A percentile compares a stretch with the other conserved stretches of the same genome.
These are phyloP conservation scores for Citrullus colocynthis DNA, from an alignment of 306 rosid species.

Conservation along the genomic window DNA sequence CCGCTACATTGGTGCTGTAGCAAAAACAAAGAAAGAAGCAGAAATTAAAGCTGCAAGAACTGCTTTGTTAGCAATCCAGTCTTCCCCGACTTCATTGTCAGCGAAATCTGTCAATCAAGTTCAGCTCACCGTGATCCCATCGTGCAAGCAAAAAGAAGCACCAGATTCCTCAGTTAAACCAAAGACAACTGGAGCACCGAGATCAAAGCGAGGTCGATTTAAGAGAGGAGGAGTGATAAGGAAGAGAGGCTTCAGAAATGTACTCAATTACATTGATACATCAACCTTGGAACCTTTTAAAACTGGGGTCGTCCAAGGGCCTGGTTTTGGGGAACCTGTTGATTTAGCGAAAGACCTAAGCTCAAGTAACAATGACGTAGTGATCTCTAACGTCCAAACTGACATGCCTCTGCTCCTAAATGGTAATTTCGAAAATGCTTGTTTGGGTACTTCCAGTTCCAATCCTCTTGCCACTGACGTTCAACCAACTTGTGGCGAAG, in stretches of 20 bases:
- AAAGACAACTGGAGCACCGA: conserved; percentile 26
- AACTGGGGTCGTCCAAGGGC: not conserved
- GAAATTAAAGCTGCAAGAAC: conserved; percentile 98
- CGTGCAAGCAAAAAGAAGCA: conserved; percentile 35
- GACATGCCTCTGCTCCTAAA: not conserved
- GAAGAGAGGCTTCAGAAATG: conserved; percentile 23
- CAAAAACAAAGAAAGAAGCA: conserved; percentile 87
- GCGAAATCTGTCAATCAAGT: conserved; percentile 22
- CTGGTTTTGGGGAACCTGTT: not conserved
- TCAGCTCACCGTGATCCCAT: conserved; percentile 67
- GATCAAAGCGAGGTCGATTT: conserved; percentile 40
- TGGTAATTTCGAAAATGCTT: not conserved
- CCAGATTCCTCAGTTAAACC: conserved; percentile 19
- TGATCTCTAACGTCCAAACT: not conserved
- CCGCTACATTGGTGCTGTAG: conserved; percentile 67
- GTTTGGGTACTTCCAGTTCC: not conserved
- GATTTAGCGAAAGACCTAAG: not conserved
- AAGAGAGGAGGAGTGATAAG: conserved; percentile 29
- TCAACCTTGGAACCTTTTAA: not conserved
- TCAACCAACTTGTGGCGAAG: not conserved
- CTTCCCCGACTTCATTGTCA: conserved; percentile 36
- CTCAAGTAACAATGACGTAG: not conserved
- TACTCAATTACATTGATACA: not conserved
- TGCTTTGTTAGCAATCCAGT: conserved; percentile 68
- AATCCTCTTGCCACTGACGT: not conserved